A percentile compares a stretch with the other conserved stretches of the same genome.
These are phyloP conservation scores for Penicillium sp. DNA, from an alignment of 2,329 filamentous ascomycete genomes.

Conservation along the genomic window DNA sequence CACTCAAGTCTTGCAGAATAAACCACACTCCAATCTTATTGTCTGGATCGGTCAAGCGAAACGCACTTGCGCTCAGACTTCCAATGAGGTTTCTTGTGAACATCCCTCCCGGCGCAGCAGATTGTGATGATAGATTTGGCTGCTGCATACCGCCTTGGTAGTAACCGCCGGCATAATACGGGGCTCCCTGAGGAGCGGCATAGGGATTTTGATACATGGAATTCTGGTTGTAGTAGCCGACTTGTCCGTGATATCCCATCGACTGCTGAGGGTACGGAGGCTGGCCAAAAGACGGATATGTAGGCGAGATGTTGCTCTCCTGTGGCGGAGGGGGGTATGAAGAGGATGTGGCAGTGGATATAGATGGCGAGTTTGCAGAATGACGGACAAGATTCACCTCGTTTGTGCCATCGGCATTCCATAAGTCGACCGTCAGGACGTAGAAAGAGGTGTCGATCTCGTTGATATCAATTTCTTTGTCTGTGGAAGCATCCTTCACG, in stretches of 20 bases:
- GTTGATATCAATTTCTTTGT: constrained; percentile 76
- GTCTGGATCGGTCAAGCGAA: constrained; percentile 71
- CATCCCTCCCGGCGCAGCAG: constrained; percentile 67
- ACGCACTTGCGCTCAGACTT: constrained; percentile 82
- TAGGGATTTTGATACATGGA: constrained; percentile 34
- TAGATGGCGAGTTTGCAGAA: constrained; percentile 66
- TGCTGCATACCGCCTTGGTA: constrained; percentile 31
- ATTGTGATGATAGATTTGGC: constrained; percentile 30
- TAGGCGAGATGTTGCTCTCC: constrained; percentile 29
- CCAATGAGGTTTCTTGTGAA: constrained; percentile 94
- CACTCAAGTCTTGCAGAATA: constrained; percentile 89
- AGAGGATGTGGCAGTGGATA: constrained; percentile 73
- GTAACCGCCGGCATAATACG: constrained; percentile 26
- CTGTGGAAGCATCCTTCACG: constrained; percentile 68
- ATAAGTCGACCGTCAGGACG: constrained; percentile 66
- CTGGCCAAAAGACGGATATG: constrained; percentile 40
- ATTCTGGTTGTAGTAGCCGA: constrained; percentile 34
- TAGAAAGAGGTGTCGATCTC: constrained; percentile 67
- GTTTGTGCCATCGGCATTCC: constrained; percentile 56
- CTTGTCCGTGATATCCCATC: constrained; percentile 30
- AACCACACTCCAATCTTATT: constrained; percentile 93
- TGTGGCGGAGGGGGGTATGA: constrained; percentile 60
- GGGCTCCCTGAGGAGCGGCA: constrained; percentile 22
- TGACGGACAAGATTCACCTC: constrained; percentile 69
- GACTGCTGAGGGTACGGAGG: constrained; percentile 17